Evolutionary conservation across 352 stramenopile species (phyloP), one percentile per base, ranked within the genome.

Genomic region (Pythium dissotocum): DNA sequence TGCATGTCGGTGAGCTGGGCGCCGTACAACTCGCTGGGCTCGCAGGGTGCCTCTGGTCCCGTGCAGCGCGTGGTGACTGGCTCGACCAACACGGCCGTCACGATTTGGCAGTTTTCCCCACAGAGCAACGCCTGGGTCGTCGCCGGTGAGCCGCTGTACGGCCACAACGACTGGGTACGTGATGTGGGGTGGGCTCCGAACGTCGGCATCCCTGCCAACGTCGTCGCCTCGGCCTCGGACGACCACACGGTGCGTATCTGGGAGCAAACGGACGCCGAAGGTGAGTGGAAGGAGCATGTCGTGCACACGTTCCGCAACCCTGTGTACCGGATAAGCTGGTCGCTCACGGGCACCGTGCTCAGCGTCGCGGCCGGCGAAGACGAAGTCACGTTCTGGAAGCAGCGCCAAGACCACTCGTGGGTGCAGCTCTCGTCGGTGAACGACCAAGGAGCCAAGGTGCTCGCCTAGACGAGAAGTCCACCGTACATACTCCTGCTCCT

Each of bases 291-390:
- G 6, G 73, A 73, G 52, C 78, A 88, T 58, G 70, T 91, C 14
- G 36, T 95, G 55, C 76, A 90, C 60, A 87, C 77, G 51, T 95
- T 94, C 67, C 77, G 72, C 26, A 76, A 78, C 46, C 81, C 88
- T 1, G 83, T 94, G 56, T 93, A 94, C 62, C 81, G 86, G 62
- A 84, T 95, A 81, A 90, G 80, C 73, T 95, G 88, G 88, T 95
- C 88, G 46, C 75, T 91, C 14, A 90, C 83, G 2, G 85, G 81
- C 40, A 79, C 72, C 7, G 78, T 91, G 60, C 79, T 93, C 28
- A 88, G 82, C 54, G 78, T 88, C 30, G 81, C 83, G 12, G 70
- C 78, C 40, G 85, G 82, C 40, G 85, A 93, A 63, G 83, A 93
- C 49, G 78, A 91, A 26, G 77, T 91, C 56, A 93, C 81, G 3